A percentile compares a stretch with the other conserved stretches of the same genome.
These are phyloP conservation scores for Dothideomycetes sp. DNA, from an alignment of 2,329 filamentous ascomycete genomes.

Conservation along the genomic window DNA sequence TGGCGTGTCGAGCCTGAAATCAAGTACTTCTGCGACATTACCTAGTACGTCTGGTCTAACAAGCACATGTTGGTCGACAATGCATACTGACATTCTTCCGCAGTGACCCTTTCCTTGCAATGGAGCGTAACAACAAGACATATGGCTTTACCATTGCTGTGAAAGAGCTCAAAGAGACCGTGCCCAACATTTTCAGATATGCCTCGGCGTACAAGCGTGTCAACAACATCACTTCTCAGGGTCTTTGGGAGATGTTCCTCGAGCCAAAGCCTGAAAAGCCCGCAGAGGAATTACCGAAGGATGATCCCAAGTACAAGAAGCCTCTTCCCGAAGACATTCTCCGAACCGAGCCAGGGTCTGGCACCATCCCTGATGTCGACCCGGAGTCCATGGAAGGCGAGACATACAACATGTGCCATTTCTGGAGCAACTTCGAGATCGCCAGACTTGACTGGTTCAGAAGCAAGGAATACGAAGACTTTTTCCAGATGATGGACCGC, in stretches of 20 bases:
- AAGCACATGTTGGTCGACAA: background rate
- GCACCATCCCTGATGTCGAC: slow-evolving; percentile 70
- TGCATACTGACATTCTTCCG: slow-evolving; percentile 26
- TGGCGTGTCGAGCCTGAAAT: slow-evolving; percentile 99
- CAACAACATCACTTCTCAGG: slow-evolving; percentile 83
- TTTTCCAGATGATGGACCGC: slow-evolving; percentile 97
- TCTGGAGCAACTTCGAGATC: slow-evolving; percentile 99
- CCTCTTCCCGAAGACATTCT: slow-evolving; percentile 73
- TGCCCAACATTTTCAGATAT: slow-evolving; percentile 97
- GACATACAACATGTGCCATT: slow-evolving; percentile 99
- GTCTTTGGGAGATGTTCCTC: slow-evolving; percentile 97
- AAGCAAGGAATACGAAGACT: slow-evolving; percentile 94
- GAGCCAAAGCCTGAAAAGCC: slow-evolving; percentile 61
- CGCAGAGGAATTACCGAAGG: slow-evolving; percentile 39
- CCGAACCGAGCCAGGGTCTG: slow-evolving; percentile 61
- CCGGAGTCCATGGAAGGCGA: slow-evolving; percentile 94
- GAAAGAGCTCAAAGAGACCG: slow-evolving; percentile 94
- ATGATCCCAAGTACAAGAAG: slow-evolving; percentile 55
- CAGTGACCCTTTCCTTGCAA: slow-evolving; percentile 89
- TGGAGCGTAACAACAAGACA: slow-evolving; percentile 91
- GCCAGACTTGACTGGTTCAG: slow-evolving; percentile 90
- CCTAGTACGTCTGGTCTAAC: slow-evolving; percentile 57
- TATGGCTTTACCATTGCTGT: slow-evolving; percentile 99
- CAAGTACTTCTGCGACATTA: slow-evolving; percentile 99
- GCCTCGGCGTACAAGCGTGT: slow-evolving; percentile 94